phyloP scores from a whole-genome alignment of 2,329 filamentous ascomycete species.

The Stachybotrys elegans region DNA sequence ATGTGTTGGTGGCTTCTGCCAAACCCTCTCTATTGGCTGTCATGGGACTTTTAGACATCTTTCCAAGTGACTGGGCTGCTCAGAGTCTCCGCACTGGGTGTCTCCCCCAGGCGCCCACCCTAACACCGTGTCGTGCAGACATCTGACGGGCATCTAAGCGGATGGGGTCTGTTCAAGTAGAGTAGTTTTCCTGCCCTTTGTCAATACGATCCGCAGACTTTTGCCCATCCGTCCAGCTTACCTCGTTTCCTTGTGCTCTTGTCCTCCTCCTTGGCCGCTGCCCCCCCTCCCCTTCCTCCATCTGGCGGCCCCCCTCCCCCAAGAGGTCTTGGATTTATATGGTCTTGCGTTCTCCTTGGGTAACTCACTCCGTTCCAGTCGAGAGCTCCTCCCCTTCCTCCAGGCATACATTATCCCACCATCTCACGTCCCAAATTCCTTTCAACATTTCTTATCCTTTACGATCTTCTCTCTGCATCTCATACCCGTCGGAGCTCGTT shows the following conservation, averaged over 20 bases:
- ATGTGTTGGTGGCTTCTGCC: conserved; percentile 26
- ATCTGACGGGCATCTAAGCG: too few relatives aligned
- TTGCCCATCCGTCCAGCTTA: neutral
- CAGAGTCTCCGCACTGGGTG: neutral
- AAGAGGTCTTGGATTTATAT: conserved; percentile 32
- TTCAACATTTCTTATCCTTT: conserved; percentile 36
- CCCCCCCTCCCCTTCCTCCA: conserved; percentile 13
- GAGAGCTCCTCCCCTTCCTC: conserved; percentile 22
- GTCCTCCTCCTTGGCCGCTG: neutral
- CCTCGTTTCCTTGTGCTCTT: too few relatives aligned
- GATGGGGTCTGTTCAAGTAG: too few relatives aligned
- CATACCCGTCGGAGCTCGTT: conserved; percentile 22
- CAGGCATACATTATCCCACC: conserved; percentile 36
- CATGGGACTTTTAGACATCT: conserved; percentile 17
- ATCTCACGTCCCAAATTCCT: conserved; percentile 40
- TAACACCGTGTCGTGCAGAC: too few relatives aligned
- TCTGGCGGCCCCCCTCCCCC: conserved; percentile 22
- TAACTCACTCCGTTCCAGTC: conserved; percentile 32
- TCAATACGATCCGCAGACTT: conserved; percentile 24
- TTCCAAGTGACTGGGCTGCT: conserved; percentile 1
- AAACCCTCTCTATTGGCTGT: conserved; percentile 22
- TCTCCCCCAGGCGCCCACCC: neutral
- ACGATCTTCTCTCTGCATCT: conserved; percentile 26
- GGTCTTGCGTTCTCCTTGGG: conserved; percentile 24
- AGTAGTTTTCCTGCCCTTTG: conserved; percentile 21